Evolutionary conservation across 345 rosid species (phyloP).

Genomic region (Rhodamnia argentea): DNA sequence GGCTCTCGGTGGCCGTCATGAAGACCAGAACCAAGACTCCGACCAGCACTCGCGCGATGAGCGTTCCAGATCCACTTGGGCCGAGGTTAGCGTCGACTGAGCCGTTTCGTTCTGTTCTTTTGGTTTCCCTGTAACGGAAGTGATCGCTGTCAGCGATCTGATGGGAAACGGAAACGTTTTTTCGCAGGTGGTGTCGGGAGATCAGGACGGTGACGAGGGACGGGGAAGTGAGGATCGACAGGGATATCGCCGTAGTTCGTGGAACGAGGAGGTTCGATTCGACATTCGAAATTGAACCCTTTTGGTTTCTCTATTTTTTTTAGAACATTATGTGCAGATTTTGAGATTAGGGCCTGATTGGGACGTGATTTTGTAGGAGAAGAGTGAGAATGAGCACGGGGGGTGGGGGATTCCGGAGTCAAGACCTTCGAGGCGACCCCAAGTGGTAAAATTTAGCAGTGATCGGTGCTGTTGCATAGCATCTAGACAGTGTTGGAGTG

Average conservation of each 20-base stretch:
- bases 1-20: constrained; percentile 28
- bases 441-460: constrained; percentile 11
- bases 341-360: not conserved
- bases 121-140: not conserved
- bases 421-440: constrained; percentile 24
- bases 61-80: constrained; percentile 74
- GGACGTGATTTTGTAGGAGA: constrained; percentile 5
- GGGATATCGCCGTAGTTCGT: constrained; percentile 3
- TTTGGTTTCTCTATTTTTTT: not conserved
- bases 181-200: constrained; percentile 65
- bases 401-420: constrained; percentile 16
- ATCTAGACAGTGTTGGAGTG: not conserved
- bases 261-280: constrained; percentile 18
- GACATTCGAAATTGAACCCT: not conserved
- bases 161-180: not conserved
- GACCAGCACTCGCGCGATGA: constrained; percentile 22
- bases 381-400: constrained; percentile 8
- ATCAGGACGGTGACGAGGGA: constrained; percentile 21
- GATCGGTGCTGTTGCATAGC: not conserved
- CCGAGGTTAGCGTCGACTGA: constrained; percentile 26
- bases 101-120: not conserved
- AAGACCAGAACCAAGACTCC: constrained; percentile 10
- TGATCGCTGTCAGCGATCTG: not conserved
- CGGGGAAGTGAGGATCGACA: not conserved
- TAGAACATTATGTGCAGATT: not conserved